Evolutionary conservation across 2,329 filamentous ascomycete genomes (phyloP), one percentile per base, ranked within the genome.

Genomic region (Monosporascus ibericus): DNA sequence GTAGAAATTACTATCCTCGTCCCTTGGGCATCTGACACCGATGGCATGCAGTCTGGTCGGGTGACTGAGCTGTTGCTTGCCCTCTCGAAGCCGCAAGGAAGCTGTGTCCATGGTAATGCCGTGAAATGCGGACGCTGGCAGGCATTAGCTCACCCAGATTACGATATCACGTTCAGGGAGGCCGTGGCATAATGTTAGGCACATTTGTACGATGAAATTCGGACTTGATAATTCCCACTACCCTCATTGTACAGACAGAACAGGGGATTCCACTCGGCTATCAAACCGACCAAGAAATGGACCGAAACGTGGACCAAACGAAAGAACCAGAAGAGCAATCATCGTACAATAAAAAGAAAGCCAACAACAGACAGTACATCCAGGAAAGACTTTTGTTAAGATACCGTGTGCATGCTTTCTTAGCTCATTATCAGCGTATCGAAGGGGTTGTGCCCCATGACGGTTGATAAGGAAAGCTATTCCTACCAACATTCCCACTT

Each of bases 341-440:
- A 46, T 51, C 37, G 30, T 54, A 49, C 49, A 52, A 14, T 14
- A n/a, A 46, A 46, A 17, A 6, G 17, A n/a, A 27, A 30, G 14
- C 6, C 24, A 22, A 1, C 20, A 27, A n/a, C 22, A 46, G 42
- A n/a, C 24, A 46, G 25, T 8, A 46, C 11, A n/a, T 30, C 42
- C 42, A 46, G 3, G 17, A 15, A 22, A 25, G 6, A 7, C 24
- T 46, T 46, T 46, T 46, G 17, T 40, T 6, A 27, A 46, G 22
- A 58, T 58, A 48, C 49, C 48, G 34, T 52, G 53, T 57, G 40
- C 55, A 51, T 53, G 56, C 54, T 59, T 55, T 55, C 51, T 49
- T 50, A 51, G 48, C 52, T 55, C 57, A 48, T 58, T 54, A 48
- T 56, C 52, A 51, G 55, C 34, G 50, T 52, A 44, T 56, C 52